Conservation (phyloP, 2,329 filamentous ascomycete species). For the Apiospora arundinis region DNA sequence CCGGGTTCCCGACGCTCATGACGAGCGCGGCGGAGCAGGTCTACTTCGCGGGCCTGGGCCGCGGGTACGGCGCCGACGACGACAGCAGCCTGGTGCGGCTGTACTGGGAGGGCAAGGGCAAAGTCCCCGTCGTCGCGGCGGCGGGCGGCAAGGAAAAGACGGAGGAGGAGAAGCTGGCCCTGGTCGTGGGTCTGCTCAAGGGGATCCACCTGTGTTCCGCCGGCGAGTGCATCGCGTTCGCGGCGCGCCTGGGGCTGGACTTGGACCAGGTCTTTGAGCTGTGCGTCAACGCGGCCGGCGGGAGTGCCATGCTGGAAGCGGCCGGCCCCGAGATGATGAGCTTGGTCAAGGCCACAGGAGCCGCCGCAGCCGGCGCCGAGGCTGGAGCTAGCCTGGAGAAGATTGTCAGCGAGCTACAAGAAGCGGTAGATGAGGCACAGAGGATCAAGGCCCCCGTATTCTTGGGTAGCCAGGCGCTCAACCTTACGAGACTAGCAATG, state of each 20-base stretch:
- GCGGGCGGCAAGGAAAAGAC: slow-evolving; percentile 35
- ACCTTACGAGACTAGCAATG: slow-evolving; percentile 42
- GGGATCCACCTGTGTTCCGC: slow-evolving; percentile 52
- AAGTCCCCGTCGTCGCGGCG: slow-evolving; percentile 40
- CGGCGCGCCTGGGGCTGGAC: slow-evolving; percentile 48
- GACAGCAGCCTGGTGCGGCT: slow-evolving; percentile 51
- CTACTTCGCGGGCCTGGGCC: slow-evolving; percentile 64
- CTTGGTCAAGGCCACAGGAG: slow-evolving; percentile 37
- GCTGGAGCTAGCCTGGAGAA: slow-evolving; percentile 36
- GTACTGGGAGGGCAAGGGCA: slow-evolving; percentile 47
- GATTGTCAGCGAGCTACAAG: slow-evolving; percentile 42
- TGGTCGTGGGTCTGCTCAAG: slow-evolving; percentile 48
- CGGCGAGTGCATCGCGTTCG: slow-evolving; percentile 51
- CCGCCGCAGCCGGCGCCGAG: slow-evolving; percentile 26
- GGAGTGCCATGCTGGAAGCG: slow-evolving; percentile 46
- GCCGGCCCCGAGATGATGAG: slow-evolving; percentile 48
- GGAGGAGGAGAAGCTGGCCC: slow-evolving; percentile 44
- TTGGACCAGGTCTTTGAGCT: slow-evolving; percentile 53
- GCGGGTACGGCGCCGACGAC: slow-evolving; percentile 58
- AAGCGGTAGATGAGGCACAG: slow-evolving; percentile 50
- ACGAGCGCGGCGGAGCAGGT: slow-evolving; percentile 68
- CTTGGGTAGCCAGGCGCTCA: slow-evolving; percentile 48
- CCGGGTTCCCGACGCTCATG: slow-evolving; percentile 65
- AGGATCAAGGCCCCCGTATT: slow-evolving; percentile 48
- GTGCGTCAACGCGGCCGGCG: slow-evolving; percentile 53